Evolutionary conservation across 1,284 basidiomycete species (phyloP), one percentile per base, ranked within the genome.

Genomic region (Moesziomyces antarcticus): DNA sequence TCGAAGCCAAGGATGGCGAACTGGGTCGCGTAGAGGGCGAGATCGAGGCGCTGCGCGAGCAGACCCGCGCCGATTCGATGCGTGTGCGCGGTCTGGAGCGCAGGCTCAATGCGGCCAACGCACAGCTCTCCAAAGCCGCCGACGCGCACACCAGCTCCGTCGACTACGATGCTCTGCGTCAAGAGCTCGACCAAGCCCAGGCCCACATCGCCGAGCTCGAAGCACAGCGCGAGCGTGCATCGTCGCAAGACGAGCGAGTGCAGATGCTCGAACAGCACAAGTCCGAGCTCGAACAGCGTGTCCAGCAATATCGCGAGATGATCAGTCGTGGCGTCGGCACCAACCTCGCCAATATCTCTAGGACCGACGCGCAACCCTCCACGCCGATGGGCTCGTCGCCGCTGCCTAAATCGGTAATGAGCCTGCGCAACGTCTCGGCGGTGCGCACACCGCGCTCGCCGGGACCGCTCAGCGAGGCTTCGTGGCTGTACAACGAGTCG

Each of bases 401-500:
- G n/a, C 53, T 74, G 9, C 72, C 62, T 1, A 74, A 67, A 22
- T 71, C 72, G 1, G 67, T 74, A 22, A 49, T 67, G 56, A 74
- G 63, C 52, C 48, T 74, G 20, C 56, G 67, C 33, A 66, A 74
- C 54, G 56, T 71, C 27, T 70, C 66, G 10, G 67, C 67, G 7
- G 50, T 65, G 51, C 66, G 61, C 56, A 74, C 72, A 18, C 72
- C 72, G 35, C 51, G 72, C 18, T 74, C 72, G 3, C 72, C 72
- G 1, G 72, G 62, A 22, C 59, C 62, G 25, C 65, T 74, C 45
- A 74, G 72, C 48, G 66, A 73, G 21, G 69, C 71, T 11, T 76
- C 73, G 5, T 76, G 73, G 73, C 62, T 76, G 1, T 66, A 75
- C 67, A 72, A 72, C 47, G 71, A 80, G 20, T 76, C 78, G 22